A percentile compares a stretch with the other conserved stretches of the same genome.
Conservation (phyloP, 495 filamentous ascomycete species). For the Geoglossum glabrum region DNA sequence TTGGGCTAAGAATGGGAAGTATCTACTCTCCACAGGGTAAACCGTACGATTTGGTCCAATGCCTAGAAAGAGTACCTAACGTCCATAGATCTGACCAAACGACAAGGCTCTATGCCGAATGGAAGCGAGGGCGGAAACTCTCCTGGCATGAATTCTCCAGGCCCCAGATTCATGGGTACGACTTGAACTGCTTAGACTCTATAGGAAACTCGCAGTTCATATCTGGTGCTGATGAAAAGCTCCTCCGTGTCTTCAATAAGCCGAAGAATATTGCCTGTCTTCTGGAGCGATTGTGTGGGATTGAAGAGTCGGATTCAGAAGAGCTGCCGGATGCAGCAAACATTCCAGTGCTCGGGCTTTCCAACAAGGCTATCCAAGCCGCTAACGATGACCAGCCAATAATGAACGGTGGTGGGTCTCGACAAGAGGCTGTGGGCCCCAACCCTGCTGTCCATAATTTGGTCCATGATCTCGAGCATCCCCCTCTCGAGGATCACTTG, state of each 20-base stretch:
- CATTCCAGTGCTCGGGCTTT: conserved; percentile 86
- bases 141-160: conserved; percentile 93
- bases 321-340: conserved; percentile 67
- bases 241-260: conserved; percentile 84
- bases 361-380: conserved; percentile 73
- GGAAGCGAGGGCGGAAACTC: conserved; percentile 31
- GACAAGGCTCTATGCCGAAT: conserved; percentile 76
- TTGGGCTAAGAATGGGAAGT: conserved; percentile 69
- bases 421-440: conserved; percentile 12
- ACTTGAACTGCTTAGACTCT: conserved; percentile 80
- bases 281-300: conserved; percentile 45
- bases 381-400: conserved; percentile 30
- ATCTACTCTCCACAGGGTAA: conserved; percentile 53
- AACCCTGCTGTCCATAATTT: conserved; percentile 20
- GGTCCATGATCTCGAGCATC: conserved; percentile 33
- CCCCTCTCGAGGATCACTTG: conserved; percentile 76
- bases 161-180: conserved; percentile 96
- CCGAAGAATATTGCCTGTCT: conserved; percentile 64
- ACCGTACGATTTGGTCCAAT: neutral
- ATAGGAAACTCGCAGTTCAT: conserved; percentile 55
- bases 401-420: conserved; percentile 9
- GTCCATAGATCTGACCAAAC: conserved; percentile 62
- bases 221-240: conserved; percentile 94
- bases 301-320: conserved; percentile 22
- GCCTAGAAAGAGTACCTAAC: neutral